phyloP scores from a whole-genome alignment of 768 basidiomycete species.

The Suillus hirtellus region DNA sequence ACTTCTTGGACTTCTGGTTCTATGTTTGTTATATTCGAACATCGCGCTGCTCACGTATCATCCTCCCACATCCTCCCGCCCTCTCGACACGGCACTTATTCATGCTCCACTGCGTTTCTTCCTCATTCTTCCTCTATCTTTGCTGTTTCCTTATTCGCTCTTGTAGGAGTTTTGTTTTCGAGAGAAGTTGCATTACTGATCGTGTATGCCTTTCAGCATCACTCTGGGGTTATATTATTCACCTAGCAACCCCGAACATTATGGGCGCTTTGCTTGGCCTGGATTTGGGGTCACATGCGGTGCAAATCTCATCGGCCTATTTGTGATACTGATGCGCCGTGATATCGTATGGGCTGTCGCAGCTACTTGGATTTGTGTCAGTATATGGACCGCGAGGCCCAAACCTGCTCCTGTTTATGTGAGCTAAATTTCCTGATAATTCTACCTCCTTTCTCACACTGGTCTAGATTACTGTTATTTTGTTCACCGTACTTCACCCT shows the following conservation, averaged over 20 bases:
- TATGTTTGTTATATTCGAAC: slow-evolving; percentile 79
- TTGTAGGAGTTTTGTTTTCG: slow-evolving; percentile 37
- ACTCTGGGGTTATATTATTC: slow-evolving; percentile 63
- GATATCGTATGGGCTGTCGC: slow-evolving; percentile 79
- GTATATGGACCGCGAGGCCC: slow-evolving; percentile 59
- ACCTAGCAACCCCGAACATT: slow-evolving; percentile 51
- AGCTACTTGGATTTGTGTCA: slow-evolving; percentile 71
- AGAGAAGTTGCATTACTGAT: slow-evolving; percentile 1
- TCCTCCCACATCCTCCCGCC: slow-evolving; percentile 53
- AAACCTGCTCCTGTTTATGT: slow-evolving; percentile 70
- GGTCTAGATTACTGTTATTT: slow-evolving; percentile 54
- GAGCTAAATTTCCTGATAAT: slow-evolving; percentile 27
- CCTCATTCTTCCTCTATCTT: slow-evolving; percentile 52
- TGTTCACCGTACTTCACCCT: slow-evolving; percentile 70
- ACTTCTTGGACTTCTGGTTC: slow-evolving; percentile 65
- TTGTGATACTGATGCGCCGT: slow-evolving; percentile 54
- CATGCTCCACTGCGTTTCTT: slow-evolving; percentile 82
- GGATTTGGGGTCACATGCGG: slow-evolving; percentile 70
- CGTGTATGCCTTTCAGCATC: slow-evolving; percentile 44
- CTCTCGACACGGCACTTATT: slow-evolving; percentile 79
- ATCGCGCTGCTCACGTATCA: slow-evolving; percentile 76
- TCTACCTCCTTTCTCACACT: not conserved
- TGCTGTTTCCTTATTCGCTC: slow-evolving; percentile 55
- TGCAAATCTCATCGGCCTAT: slow-evolving; percentile 59
- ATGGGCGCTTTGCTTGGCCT: slow-evolving; percentile 63